Conservation (phyloP, 2,329 filamentous ascomycete species). For the Fusarium sp. region DNA sequence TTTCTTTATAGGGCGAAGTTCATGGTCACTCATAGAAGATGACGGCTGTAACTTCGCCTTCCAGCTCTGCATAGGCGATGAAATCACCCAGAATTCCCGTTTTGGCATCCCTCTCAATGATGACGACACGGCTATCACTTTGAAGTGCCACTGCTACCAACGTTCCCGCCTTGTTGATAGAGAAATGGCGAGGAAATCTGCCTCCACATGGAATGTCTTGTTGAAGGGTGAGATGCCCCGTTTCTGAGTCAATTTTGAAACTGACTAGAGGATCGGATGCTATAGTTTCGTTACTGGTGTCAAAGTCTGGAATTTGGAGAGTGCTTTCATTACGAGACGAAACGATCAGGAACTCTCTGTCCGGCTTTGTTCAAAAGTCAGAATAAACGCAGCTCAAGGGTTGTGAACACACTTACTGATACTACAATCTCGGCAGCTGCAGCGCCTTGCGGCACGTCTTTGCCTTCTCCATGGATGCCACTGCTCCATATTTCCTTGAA, state of each 20-base stretch:
- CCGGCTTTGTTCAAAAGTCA: constrained; percentile 54
- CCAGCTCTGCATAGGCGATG: constrained; percentile 53
- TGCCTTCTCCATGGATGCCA: constrained; percentile 58
- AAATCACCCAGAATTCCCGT: constrained; percentile 66
- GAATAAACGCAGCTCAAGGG: background rate
- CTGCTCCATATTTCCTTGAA: constrained; percentile 59
- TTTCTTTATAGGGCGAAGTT: background rate
- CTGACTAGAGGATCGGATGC: constrained; percentile 72
- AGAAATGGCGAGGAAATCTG: constrained; percentile 72
- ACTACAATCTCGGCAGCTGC: constrained; percentile 65
- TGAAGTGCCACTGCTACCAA: constrained; percentile 74
- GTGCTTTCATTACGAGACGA: constrained; percentile 72
- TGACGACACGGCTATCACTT: constrained; percentile 64
- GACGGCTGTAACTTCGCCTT: constrained; percentile 56
- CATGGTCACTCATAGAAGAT: constrained; percentile 55
- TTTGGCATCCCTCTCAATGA: constrained; percentile 67
- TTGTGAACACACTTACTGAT: constrained; percentile 58
- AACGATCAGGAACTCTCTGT: constrained; percentile 70
- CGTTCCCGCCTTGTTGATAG: constrained; percentile 70
- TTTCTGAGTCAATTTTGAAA: constrained; percentile 63
- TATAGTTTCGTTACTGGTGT: constrained; percentile 56
- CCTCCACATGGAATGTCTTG: constrained; percentile 73
- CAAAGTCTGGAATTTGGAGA: constrained; percentile 58
- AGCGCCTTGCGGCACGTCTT: constrained; percentile 52
- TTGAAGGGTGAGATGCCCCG: constrained; percentile 64